A percentile compares a stretch with the other conserved stretches of the same genome.
phyloP scores from a whole-genome alignment of 2,329 filamentous ascomycete genomes.

The Trichoderma koningiopsis region DNA sequence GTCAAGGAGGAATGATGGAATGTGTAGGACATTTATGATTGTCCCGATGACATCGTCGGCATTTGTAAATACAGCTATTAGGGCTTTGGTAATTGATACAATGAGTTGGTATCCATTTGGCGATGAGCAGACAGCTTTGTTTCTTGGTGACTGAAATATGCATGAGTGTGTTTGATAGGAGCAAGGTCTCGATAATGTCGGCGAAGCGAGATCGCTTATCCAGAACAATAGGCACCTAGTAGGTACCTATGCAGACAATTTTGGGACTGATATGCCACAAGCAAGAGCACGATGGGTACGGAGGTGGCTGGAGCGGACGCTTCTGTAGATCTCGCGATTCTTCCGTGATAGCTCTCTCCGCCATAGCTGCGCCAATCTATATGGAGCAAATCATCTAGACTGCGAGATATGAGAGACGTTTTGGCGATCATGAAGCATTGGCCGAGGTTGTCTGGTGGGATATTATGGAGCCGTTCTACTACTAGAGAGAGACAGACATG shows the following conservation, averaged over 20 bases:
- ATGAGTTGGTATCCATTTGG: constrained; percentile 12
- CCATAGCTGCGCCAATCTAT: background rate
- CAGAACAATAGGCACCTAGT: background rate
- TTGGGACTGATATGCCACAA: background rate
- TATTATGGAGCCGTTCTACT: background rate
- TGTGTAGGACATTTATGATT: constrained; percentile 16
- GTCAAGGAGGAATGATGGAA: background rate
- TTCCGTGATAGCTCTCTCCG: background rate
- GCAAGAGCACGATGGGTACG: background rate
- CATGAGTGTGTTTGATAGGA: background rate
- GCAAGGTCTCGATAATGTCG: background rate
- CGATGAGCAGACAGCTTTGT: background rate
- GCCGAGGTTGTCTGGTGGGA: background rate
- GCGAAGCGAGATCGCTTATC: background rate
- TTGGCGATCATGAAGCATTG: background rate
- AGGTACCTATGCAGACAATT: background rate
- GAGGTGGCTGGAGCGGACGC: background rate
- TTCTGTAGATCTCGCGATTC: background rate
- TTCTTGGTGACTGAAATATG: background rate
- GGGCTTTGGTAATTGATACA: constrained; percentile 17
- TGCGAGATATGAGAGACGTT: background rate
- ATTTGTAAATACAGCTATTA: constrained; percentile 17
- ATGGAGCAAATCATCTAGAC: background rate
- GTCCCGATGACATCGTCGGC: constrained; percentile 6
- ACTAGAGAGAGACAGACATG: background rate